Conservation (phyloP, 345 rosid species). For the Boechera divaricarpa region DNA sequence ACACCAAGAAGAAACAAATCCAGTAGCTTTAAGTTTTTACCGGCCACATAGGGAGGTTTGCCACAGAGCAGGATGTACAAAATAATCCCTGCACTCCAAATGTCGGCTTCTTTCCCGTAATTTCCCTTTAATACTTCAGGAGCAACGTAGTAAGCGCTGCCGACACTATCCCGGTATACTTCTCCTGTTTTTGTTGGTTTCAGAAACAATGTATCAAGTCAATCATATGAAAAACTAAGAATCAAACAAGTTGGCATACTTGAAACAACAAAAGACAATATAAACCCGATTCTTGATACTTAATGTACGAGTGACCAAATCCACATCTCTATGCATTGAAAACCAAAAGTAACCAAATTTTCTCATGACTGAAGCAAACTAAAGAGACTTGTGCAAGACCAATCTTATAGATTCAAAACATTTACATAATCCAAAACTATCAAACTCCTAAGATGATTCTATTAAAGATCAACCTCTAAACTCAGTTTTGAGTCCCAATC, state of each 20-base stretch:
- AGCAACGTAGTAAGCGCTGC: constrained; percentile 94
- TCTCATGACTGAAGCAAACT: constrained; percentile 6
- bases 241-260: neutral
- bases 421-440: neutral
- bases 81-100: constrained; percentile 96
- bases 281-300: neutral
- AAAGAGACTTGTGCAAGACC: neutral
- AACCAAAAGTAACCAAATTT: neutral
- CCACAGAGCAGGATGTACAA: constrained; percentile 82
- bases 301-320: neutral
- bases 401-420: neutral
- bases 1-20: neutral
- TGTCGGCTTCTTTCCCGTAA: constrained; percentile 88
- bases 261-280: neutral
- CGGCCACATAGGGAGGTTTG: constrained; percentile 80
- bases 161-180: constrained; percentile 64
- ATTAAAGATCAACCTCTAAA: neutral
- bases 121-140: constrained; percentile 79
- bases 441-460: neutral
- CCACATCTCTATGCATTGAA: neutral
- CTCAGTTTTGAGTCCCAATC: neutral
- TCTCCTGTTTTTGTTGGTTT: constrained; percentile 57
- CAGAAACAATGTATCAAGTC: neutral
- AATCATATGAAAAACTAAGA: neutral
- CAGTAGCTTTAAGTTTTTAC: constrained; percentile 45